phyloP scores from a whole-genome alignment of 257 asterid species.

The Lycium barbarum region DNA sequence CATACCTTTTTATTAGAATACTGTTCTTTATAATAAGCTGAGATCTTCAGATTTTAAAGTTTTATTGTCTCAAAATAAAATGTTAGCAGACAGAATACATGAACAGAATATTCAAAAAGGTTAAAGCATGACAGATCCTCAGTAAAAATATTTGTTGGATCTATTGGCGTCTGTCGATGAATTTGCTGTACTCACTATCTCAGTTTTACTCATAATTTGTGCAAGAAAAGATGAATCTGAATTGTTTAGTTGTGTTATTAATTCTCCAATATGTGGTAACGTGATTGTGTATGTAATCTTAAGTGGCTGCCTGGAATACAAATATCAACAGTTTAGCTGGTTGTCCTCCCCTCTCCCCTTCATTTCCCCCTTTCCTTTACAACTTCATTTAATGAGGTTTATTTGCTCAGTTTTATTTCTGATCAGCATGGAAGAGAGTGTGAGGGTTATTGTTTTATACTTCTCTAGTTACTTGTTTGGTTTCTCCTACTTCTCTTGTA shows the following conservation, averaged over 20 bases:
- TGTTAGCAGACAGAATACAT: neutral
- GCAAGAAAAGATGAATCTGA: constrained; percentile 24
- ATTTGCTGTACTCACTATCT: constrained; percentile 12
- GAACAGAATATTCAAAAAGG: constrained; percentile 25
- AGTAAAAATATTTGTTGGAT: neutral
- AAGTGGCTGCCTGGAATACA: constrained; percentile 20
- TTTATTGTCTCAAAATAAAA: neutral
- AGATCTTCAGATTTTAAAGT: constrained; percentile 13
- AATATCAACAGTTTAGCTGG: constrained; percentile 15
- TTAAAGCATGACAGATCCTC: constrained; percentile 14
- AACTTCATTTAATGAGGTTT: constrained; percentile 22
- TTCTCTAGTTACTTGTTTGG: constrained; percentile 4
- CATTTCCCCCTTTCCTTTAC: neutral
- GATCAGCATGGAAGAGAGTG: constrained; percentile 17
- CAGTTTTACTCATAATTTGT: constrained; percentile 19
- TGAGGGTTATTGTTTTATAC: neutral
- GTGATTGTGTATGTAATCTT: constrained; percentile 2
- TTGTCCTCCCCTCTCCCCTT: constrained; percentile 3
- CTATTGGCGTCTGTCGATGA: neutral
- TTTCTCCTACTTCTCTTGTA: neutral
- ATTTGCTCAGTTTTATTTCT: neutral
- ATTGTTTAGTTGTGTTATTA: constrained; percentile 11
- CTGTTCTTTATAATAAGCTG: neutral
- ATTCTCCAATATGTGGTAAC: constrained; percentile 6
- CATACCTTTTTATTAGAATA: neutral